Conservation (phyloP, 768 basidiomycete genomes). For the Obba rivulosa region DNA sequence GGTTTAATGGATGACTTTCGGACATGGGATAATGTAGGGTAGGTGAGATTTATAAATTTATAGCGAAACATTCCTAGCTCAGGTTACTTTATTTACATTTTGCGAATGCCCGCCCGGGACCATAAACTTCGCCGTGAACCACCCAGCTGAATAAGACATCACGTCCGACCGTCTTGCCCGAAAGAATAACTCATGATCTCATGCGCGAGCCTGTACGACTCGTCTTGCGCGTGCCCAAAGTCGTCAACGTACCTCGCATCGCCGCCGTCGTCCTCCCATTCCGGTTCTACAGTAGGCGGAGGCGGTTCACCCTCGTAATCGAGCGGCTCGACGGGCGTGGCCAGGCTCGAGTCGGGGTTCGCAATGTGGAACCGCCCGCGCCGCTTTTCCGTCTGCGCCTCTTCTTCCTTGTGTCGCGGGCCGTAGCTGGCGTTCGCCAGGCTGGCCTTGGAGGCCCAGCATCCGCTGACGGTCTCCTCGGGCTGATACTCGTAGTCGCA, state of each 20-base stretch:
- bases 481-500: neutral
- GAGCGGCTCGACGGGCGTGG: neutral
- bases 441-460: constrained; percentile 13
- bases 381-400: constrained; percentile 3
- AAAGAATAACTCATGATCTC: constrained; percentile 5
- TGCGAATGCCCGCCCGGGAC: no score
- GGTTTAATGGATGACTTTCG: no score
- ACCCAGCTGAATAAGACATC: no score
- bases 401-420: neutral
- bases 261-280: neutral
- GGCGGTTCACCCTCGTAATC: neutral
- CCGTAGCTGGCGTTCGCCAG: constrained; percentile 1
- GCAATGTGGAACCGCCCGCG: constrained; percentile 12
- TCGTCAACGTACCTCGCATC: constrained; percentile 1
- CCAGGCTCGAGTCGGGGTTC: constrained; percentile 15
- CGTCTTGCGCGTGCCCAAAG: constrained; percentile 1
- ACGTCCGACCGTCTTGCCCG: neutral
- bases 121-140: no score
- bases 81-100: no score
- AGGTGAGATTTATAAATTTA: no score
- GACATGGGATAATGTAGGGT: no score
- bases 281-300: neutral
- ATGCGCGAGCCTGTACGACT: constrained; percentile 4
- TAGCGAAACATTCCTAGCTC: no score
- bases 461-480: constrained; percentile 12